Conservation (phyloP, 192 early-diverging fungal genomes). For the Dispira simplex region DNA sequence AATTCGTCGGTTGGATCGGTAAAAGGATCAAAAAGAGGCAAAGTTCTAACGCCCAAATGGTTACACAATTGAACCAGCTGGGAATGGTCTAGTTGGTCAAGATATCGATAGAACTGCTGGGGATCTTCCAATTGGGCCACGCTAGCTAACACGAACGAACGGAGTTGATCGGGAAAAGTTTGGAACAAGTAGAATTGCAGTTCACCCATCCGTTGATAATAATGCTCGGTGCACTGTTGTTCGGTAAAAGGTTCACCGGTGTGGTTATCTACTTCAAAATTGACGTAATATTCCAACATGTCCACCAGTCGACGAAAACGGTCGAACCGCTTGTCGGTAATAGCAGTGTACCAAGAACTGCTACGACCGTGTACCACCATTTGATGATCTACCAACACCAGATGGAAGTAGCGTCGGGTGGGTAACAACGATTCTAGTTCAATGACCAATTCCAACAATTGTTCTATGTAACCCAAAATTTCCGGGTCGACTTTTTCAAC, state of each 20-base stretch:
- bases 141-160: conserved; percentile 59
- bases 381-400: conserved; percentile 67
- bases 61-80: conserved; percentile 40
- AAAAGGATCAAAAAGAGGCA: background rate
- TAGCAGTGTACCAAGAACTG: conserved; percentile 6
- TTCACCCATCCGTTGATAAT: conserved; percentile 39
- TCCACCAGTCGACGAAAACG: conserved; percentile 51
- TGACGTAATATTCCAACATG: conserved; percentile 49
- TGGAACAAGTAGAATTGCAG: conserved; percentile 66
- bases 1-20: background rate
- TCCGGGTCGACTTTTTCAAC: background rate
- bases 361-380: conserved; percentile 28
- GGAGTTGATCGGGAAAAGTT: conserved; percentile 44
- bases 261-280: conserved; percentile 70
- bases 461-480: conserved; percentile 38
- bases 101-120: conserved; percentile 27
- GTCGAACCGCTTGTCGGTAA: conserved; percentile 4
- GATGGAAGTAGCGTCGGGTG: conserved; percentile 77
- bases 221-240: conserved; percentile 39
- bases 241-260: conserved; percentile 59
- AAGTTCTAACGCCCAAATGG: conserved; percentile 44
- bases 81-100: conserved; percentile 28
- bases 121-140: conserved; percentile 44
- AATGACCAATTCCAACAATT: conserved; percentile 74
- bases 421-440: conserved; percentile 79